Base-by-base conservation (phyloP, 495 filamentous ascomycete genomes). In the Corynascus novoguineensis region DNA sequence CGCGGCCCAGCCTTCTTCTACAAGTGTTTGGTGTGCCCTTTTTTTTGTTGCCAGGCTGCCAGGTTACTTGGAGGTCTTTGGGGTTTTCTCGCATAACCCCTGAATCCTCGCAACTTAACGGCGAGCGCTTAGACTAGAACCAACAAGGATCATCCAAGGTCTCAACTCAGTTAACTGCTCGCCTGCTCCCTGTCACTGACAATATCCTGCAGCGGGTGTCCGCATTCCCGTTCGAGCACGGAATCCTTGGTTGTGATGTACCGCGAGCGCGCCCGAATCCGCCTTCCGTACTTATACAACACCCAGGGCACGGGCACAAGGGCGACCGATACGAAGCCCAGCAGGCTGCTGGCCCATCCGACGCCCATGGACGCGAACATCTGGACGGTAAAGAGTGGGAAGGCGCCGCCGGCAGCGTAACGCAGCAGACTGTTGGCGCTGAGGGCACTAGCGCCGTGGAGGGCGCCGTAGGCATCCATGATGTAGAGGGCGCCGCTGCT, bases 341-440 rank as follows among this genome's bases (percentile, higher is more conserved):
- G 63, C 29, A 85, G 47, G 67, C 74, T 80, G 0, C 76, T 81
- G 14, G 83, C 83, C 82, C 82, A 85, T 31, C 70, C 75, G 37
- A 76, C 70, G 15, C 80, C 81, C 3, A 57, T 15, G 32, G 37
- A 41, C 17, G 37, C 17, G 7, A 41, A 41, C 37, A 41, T 81
- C 52, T 78, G 75, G 11, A 81, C 60, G 5, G 79, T 81, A 49
- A 84, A 83, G 0, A 90, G 73, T 5, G 86, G 86, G 59, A 87
- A 88, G 7, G 72, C 78, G 24, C 80, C 81, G 0, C 78, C 84
- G 21, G 84, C 57, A 0, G 68, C 61, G 59, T 89, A 89, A 27
- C 86, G 74, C 5, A 81, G 64, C 24, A 90, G 65, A 11, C 84
- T 81, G 56, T 87, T 86, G 1, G 83, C 83, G 7, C 81, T 83